A percentile compares a stretch with the other conserved stretches of the same genome.
Conservation (phyloP, 1,284 basidiomycete genomes). For the Boletus mariae region DNA sequence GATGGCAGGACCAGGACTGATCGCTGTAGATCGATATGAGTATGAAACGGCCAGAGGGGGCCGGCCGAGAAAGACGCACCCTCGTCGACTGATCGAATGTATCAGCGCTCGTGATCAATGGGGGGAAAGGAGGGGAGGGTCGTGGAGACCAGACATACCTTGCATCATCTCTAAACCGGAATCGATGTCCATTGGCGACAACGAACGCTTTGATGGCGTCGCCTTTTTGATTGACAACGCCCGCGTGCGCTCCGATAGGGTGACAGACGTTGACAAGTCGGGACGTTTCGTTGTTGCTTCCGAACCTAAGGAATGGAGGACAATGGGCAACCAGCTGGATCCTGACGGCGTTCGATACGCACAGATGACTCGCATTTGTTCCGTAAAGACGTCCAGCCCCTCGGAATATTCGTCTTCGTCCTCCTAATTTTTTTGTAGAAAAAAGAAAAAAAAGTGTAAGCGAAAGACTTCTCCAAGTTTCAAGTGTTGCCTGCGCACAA, state of each 20-base stretch:
- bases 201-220: constrained; percentile 8
- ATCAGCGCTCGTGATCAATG: constrained; percentile 5
- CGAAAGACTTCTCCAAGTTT: neutral
- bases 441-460: constrained; percentile 12
- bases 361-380: constrained; percentile 18
- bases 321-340: neutral
- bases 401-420: constrained; percentile 25
- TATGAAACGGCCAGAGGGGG: constrained; percentile 2
- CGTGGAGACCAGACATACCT: constrained; percentile 8
- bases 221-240: constrained; percentile 13
- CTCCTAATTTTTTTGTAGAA: constrained; percentile 13
- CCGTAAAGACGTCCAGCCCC: constrained; percentile 16
- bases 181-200: constrained; percentile 27
- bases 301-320: constrained; percentile 9
- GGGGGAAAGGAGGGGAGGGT: neutral
- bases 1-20: neutral
- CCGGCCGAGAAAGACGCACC: constrained; percentile 8
- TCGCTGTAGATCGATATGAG: constrained; percentile 10
- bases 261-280: constrained; percentile 18
- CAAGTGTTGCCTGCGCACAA: constrained; percentile 14
- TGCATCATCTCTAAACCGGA: constrained; percentile 11
- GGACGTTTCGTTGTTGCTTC: constrained; percentile 9
- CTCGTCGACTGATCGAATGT: constrained; percentile 12
- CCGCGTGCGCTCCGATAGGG: constrained; percentile 24
- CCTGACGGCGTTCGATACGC: constrained; percentile 6